Base-by-base conservation (phyloP, 768 basidiomycete genomes). In the Trametopsis cervina region DNA sequence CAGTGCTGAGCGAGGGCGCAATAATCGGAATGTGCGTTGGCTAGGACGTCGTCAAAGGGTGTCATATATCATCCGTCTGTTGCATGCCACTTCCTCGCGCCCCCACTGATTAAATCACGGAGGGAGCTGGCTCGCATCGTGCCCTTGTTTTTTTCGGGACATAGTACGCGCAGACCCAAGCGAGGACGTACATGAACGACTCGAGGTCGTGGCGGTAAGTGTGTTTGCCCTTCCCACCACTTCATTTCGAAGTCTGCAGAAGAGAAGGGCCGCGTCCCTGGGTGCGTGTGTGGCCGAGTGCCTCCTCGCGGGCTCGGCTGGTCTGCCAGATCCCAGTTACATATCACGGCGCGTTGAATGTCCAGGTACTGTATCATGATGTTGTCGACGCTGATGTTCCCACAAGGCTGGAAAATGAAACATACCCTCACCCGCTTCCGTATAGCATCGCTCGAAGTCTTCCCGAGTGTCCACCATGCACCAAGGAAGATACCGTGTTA, bases 161-260 rank as follows among this genome's bases (percentile, higher is more conserved):
- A 22, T 40, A 48, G 39, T 29, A 29, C 1, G 47, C 47, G 29
- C 38, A 40, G 47, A 48, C 40, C 39, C 29, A 29, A 23, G 40
- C 47, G 40, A 48, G 38, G 58, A 66, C 33, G 41, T 49, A 50
- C 42, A 52, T 49, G 41, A 53, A 49, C 15, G 50, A 52, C 27
- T 52, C 50, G 26, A 52, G 37, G 45, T 52, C 50, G 40, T 47
- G 35, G 12, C 50, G 44, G 36, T 52, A 52, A 4, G 36, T 17
- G 46, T 52, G 50, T 27, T 40, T 24, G 37, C 26, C 26, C 18
- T 27, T 42, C 27, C n/a, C 25, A 27, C 26, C 46, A 42, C n/a
- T 18, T 18, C 21, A 27, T 26, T 23, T 36, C 39, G 20, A 47
- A 37, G 37, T 52, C 50, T 15, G 37, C 35, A 7, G 50, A 42